Conservation (phyloP, 345 rosid genomes). For the Ceriops zippeliana region DNA sequence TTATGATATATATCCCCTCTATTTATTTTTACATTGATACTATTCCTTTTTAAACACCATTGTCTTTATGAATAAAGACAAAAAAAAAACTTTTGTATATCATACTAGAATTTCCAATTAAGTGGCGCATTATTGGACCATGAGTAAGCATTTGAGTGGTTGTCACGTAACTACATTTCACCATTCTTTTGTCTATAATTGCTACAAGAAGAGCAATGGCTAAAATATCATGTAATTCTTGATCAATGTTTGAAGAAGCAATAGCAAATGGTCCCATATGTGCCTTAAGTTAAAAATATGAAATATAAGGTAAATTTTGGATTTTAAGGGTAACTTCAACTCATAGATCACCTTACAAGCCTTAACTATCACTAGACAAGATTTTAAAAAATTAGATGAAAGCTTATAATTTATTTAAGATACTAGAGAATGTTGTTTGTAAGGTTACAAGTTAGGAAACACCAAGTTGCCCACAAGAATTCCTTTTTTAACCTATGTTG, state of each 20-base stretch:
- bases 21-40: no score
- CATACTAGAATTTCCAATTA: no score
- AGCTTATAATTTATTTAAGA: neutral
- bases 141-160: neutral
- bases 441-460: neutral
- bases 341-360: neutral
- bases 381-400: neutral
- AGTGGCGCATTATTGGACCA: neutral
- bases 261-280: neutral
- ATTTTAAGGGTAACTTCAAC: neutral
- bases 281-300: neutral
- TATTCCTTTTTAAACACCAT: no score
- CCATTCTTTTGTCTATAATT: neutral
- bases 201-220: no score
- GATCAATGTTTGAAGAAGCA: neutral
- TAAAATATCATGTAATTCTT: neutral
- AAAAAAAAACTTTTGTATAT: no score
- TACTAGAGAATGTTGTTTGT: neutral
- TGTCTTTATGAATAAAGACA: no score
- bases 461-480: neutral
- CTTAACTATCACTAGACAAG: neutral
- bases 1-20: no score
- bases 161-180: neutral
- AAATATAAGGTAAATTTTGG: neutral
- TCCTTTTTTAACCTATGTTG: neutral